Percentiles rank a stretch among this genome's conserved stretches.
Evolutionary conservation across 164 flowering plant genomes (phyloP).

Genomic region (Piper longum): DNA sequence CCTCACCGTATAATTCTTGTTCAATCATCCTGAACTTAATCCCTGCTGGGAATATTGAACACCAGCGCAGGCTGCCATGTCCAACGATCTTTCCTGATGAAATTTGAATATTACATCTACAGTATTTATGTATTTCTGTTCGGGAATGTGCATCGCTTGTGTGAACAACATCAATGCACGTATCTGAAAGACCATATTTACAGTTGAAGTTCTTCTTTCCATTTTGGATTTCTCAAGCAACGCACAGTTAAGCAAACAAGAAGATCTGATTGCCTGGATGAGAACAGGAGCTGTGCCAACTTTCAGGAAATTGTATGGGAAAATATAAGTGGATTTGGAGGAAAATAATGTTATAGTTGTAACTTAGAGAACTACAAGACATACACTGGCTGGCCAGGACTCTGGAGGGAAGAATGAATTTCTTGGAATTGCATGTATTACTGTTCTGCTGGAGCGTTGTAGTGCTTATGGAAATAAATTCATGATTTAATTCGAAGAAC

Average conservation of each 20-base stretch:
- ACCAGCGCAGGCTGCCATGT: too few relatives aligned
- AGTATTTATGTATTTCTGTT: neutral
- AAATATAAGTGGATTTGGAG: slow-evolving; percentile 67
- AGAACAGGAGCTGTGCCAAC: slow-evolving; percentile 98
- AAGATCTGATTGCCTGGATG: slow-evolving; percentile 98
- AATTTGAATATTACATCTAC: neutral
- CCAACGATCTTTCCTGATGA: neutral
- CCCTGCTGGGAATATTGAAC: too few relatives aligned
- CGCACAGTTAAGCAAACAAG: slow-evolving; percentile 68
- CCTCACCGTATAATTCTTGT: too few relatives aligned
- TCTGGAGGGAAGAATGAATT: slow-evolving; percentile 96
- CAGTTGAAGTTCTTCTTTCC: too few relatives aligned
- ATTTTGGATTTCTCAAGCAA: neutral
- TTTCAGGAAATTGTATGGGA: slow-evolving; percentile 91
- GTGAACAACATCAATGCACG: neutral
- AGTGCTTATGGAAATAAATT: slow-evolving; percentile 64
- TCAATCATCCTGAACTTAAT: too few relatives aligned
- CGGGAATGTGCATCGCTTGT: neutral
- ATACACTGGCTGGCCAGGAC: slow-evolving; percentile 56
- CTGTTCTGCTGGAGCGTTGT: slow-evolving; percentile 58
- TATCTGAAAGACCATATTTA: neutral
- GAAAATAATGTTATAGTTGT: slow-evolving; percentile 37
- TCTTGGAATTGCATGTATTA: slow-evolving; percentile 85
- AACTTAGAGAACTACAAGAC: slow-evolving; percentile 69
- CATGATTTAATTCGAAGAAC: neutral